Evolutionary conservation across 495 filamentous ascomycete species (phyloP).

Genomic region (Pseudotulostoma volvatum): DNA sequence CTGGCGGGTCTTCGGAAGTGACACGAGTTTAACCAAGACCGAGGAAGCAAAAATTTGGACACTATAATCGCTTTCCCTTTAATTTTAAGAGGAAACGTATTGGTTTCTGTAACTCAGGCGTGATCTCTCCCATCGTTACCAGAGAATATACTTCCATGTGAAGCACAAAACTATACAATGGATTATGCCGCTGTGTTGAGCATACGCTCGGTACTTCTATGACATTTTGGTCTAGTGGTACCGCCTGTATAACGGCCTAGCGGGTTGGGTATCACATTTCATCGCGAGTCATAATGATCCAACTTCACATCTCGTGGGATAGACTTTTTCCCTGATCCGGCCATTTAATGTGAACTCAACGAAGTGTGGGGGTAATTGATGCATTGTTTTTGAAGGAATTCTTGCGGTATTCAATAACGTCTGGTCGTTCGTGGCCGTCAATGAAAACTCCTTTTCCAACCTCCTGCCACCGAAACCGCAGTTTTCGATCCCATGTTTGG

Average conservation of each 20-base stretch:
- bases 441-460: neutral
- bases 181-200: too few relatives aligned
- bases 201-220: too few relatives aligned
- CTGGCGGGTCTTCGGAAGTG: neutral
- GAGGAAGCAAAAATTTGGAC: neutral
- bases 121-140: neutral
- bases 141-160: neutral
- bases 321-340: neutral
- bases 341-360: neutral
- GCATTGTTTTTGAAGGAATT: neutral
- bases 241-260: too few relatives aligned
- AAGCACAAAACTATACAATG: too few relatives aligned
- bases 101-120: neutral
- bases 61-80: neutral
- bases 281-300: neutral
- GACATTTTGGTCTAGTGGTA: too few relatives aligned
- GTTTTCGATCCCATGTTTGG: neutral
- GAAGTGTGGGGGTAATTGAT: neutral
- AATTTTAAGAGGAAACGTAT: neutral
- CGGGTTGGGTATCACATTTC: too few relatives aligned
- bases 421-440: neutral
- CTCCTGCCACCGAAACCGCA: neutral
- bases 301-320: neutral
- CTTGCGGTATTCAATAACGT: neutral
- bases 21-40: neutral